phyloP scores from a whole-genome alignment of 2,329 filamentous ascomycete genomes.

The Cordyceps sp. region DNA sequence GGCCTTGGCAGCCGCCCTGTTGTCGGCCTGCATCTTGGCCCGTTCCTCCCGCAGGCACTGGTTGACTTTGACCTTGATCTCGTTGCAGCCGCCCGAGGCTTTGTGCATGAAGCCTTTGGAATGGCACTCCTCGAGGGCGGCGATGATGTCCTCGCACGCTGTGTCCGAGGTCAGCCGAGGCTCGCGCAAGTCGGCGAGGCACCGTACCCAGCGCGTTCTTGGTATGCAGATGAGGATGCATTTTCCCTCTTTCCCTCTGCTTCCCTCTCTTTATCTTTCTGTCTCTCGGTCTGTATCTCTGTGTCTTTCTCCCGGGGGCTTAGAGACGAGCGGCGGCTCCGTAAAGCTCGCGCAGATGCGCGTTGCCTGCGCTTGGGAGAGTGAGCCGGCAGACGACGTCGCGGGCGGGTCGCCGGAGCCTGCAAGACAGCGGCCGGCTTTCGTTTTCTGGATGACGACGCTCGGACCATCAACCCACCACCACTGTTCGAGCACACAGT shows the following conservation, averaged over 20 bases:
- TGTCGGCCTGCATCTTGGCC: conserved; percentile 58
- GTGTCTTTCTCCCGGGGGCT: too few species aligned
- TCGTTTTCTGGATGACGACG: too few species aligned
- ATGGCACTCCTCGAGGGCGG: conserved; percentile 88
- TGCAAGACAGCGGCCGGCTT: too few species aligned
- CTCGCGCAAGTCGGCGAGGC: neutral
- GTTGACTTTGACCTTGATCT: conserved; percentile 69
- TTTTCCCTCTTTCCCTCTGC: conserved; percentile 18
- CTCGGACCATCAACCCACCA: too few species aligned
- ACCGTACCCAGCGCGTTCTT: conserved; percentile 69
- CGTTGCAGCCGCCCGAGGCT: conserved; percentile 77
- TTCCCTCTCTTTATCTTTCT: too few species aligned
- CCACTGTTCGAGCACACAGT: too few species aligned
- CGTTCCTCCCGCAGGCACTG: conserved; percentile 71
- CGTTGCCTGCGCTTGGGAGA: too few species aligned
- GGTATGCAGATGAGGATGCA: conserved; percentile 97
- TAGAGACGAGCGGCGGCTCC: too few species aligned
- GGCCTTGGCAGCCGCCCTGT: conserved; percentile 52
- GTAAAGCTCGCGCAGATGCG: too few species aligned
- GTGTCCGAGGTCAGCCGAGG: conserved; percentile 7
- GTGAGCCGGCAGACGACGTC: too few species aligned
- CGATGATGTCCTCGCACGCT: conserved; percentile 95
- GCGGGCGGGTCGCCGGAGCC: too few species aligned
- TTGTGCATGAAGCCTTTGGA: conserved; percentile 85
- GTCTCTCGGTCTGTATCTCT: too few species aligned